Base-by-base conservation (phyloP, 2,329 filamentous ascomycete species). In the Diaporthe destruens region DNA sequence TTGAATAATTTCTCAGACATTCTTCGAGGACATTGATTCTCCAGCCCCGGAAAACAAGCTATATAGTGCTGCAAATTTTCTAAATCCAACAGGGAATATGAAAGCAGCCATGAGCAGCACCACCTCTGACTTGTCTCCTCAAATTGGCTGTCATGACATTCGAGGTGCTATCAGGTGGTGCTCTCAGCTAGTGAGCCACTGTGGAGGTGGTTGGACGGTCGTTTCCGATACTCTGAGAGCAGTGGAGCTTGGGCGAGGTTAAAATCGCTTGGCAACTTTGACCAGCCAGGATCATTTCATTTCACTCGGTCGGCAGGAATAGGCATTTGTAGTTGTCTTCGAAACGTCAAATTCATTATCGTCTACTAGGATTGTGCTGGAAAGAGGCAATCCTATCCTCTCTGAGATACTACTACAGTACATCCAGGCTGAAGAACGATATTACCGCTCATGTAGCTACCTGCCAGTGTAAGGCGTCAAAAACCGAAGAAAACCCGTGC, bases 401-500 rank as follows among this genome's bases (percentile, higher is more conserved):
- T 55, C 39, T 57, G 71, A 74, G 36, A 74, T 70, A 67, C 68
- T 73, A 72, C 71, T 71, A 67, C 25, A 73, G 53, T 68, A 70
- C 71, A 72, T 74, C 72, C 59, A 70, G 71, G 72, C 72, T 54
- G 54, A 72, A 70, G 23, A 63, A 74, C 69, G 69, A 74, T n/a
- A 70, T 72, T 61, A 70, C 59, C 66, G 66, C 65, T 49, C 57
- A 23, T 39, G 39, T 67, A 69, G 72, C 65, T 42, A 75, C 69
- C 76, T 75, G 76, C 75, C 44, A 72, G 77, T 69, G 76, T 75
- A 74, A 75, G 71, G 76, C 76, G 79, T 79, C 78, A 78, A 77
- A 78, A 81, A 51, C 65, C 65, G 57, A 74, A 71, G 72, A 49
- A 78, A 76, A 80, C 77, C 76, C 80, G 75, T 76, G 79, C 81